These are phyloP conservation scores for Carex myosuroides DNA, from an alignment of 176 grass and related monocot genomes.

Conservation along the genomic window DNA sequence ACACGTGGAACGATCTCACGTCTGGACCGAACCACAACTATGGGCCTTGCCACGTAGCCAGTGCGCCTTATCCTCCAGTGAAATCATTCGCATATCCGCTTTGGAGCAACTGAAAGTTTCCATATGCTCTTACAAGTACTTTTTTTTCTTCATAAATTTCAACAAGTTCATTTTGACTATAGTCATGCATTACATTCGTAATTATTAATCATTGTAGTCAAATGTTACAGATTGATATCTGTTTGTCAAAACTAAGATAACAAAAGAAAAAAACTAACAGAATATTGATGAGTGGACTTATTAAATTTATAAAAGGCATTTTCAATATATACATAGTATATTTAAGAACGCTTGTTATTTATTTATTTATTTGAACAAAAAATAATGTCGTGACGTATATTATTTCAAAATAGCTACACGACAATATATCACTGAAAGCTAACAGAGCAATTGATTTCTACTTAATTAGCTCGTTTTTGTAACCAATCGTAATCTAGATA, in stretches of 20 bases:
- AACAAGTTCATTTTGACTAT: neutral
- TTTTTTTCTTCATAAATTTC: neutral
- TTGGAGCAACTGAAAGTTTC: neutral
- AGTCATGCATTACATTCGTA: too few species aligned
- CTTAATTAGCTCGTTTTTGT: neutral
- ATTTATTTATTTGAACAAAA: neutral
- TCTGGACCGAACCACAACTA: neutral
- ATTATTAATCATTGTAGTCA: neutral
- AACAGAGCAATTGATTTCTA: neutral
- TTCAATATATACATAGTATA: neutral
- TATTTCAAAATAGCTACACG: neutral
- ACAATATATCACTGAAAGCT: too few species aligned
- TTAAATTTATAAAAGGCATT: neutral
- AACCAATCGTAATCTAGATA: neutral
- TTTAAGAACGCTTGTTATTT: neutral
- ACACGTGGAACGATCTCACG: slow-evolving; percentile 13
- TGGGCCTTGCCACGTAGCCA: neutral
- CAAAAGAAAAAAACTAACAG: neutral
- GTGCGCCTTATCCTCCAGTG: slow-evolving; percentile 18
- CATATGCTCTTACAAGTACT: neutral
- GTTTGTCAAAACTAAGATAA: neutral
- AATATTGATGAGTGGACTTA: neutral
- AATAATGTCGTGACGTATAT: neutral
- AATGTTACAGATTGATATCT: neutral
- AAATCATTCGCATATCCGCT: neutral